Evolutionary conservation across 352 stramenopile genomes (phyloP).

Genomic region (Phytophthora idaei): DNA sequence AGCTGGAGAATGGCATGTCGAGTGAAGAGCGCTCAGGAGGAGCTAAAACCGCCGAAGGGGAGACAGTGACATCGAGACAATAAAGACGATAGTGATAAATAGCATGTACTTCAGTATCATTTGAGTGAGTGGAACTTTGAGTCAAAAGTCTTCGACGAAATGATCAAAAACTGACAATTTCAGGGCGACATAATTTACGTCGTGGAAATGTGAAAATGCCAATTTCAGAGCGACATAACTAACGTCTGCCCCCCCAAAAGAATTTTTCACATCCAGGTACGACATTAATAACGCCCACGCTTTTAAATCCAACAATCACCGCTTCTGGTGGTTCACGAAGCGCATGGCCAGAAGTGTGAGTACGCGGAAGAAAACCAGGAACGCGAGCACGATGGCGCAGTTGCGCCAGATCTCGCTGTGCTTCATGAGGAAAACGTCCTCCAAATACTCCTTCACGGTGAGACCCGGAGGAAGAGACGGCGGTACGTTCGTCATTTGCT

Average conservation of each 20-base stretch:
- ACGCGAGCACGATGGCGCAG: slow-evolving; percentile 27
- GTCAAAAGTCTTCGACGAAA: no score
- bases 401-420: slow-evolving; percentile 37
- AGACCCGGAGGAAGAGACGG: slow-evolving; percentile 26
- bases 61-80: no score
- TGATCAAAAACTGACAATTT: not conserved
- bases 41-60: not conserved
- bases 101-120: no score
- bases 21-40: not conserved
- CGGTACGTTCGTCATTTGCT: slow-evolving; percentile 30
- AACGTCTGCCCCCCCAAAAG: not conserved
- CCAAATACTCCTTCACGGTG: slow-evolving; percentile 44
- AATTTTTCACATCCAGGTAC: not conserved
- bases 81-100: no score
- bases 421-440: slow-evolving; percentile 42
- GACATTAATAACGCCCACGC: not conserved
- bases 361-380: slow-evolving; percentile 35
- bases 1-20: slow-evolving; percentile 16
- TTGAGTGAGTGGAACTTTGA: no score
- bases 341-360: slow-evolving; percentile 20
- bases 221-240: no score
- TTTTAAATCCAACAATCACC: not conserved
- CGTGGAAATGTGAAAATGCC: not conserved
- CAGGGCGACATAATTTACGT: not conserved
- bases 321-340: slow-evolving; percentile 45